These are phyloP conservation scores for Lentinula aciculospora DNA, from an alignment of 768 basidiomycete species.

Conservation along the genomic window DNA sequence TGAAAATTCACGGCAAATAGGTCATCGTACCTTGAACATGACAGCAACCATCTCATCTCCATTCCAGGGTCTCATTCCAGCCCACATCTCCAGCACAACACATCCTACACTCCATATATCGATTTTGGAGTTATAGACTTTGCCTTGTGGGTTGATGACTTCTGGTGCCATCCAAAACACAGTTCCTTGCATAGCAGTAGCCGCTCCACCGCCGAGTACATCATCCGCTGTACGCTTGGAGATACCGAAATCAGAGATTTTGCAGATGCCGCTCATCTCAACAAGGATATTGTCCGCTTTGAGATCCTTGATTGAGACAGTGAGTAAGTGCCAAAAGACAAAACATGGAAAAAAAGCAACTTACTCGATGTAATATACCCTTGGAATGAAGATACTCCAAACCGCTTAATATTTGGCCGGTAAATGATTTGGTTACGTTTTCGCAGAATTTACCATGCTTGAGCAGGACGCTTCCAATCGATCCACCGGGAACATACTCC, in stretches of 20 bases:
- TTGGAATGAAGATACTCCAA: constrained; percentile 89
- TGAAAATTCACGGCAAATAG: background rate
- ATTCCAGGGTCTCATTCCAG: constrained; percentile 91
- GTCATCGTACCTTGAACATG: constrained; percentile 76
- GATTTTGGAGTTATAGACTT: constrained; percentile 93
- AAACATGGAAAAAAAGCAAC: too few species aligned
- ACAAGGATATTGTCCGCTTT: constrained; percentile 99
- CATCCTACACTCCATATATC: constrained; percentile 99
- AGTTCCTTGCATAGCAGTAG: constrained; percentile 94
- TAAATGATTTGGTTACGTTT: constrained; percentile 88
- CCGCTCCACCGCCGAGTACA: constrained; percentile 72
- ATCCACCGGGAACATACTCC: constrained; percentile 98
- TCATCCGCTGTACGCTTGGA: constrained; percentile 93
- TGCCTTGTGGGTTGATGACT: constrained; percentile 81
- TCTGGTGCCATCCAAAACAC: constrained; percentile 99
- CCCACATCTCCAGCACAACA: constrained; percentile 99
- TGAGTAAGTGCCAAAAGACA: too few species aligned
- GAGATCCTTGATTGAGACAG: constrained; percentile 56
- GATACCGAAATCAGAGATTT: constrained; percentile 98
- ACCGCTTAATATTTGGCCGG: constrained; percentile 85
- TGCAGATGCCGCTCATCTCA: constrained; percentile 87
- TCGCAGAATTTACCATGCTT: constrained; percentile 93
- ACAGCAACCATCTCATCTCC: constrained; percentile 88
- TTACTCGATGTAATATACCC: constrained; percentile 88
- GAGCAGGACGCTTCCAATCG: constrained; percentile 83